phyloP scores from a whole-genome alignment of 495 filamentous ascomycete genomes.

The Amniculicola lignicola region DNA sequence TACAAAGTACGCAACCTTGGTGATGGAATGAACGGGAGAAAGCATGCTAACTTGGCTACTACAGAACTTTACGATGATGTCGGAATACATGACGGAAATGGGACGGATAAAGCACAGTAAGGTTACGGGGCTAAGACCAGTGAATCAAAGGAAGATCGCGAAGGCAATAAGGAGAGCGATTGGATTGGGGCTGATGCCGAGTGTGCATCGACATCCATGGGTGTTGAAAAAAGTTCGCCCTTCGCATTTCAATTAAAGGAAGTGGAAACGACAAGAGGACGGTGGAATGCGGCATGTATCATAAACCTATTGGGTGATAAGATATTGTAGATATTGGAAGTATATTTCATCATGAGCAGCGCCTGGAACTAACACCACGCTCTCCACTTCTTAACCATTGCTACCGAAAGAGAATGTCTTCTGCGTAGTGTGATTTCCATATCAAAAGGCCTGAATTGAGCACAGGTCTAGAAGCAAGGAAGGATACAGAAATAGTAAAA shows the following conservation, averaged over 20 bases:
- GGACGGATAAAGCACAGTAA: conserved; percentile 75
- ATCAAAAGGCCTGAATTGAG: too few relatives aligned
- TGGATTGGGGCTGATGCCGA: conserved; percentile 87
- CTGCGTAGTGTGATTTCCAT: too few relatives aligned
- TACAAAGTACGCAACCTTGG: conserved; percentile 64
- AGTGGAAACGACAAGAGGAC: too few relatives aligned
- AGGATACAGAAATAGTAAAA: too few relatives aligned
- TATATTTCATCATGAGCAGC: too few relatives aligned
- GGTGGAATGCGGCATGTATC: too few relatives aligned
- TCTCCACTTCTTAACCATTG: too few relatives aligned
- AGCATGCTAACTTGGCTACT: conserved; percentile 2
- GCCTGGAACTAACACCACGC: too few relatives aligned
- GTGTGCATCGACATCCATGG: conserved; percentile 90
- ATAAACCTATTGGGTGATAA: too few relatives aligned
- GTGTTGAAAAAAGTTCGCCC: conserved; percentile 49
- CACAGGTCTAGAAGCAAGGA: too few relatives aligned
- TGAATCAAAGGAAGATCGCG: conserved; percentile 88
- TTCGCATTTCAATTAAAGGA: background rate
- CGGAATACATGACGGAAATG: conserved; percentile 78
- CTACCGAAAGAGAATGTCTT: too few relatives aligned
- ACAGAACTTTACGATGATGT: conserved; percentile 91
- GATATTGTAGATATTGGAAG: too few relatives aligned
- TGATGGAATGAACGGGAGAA: conserved; percentile 1
- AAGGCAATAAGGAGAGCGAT: conserved; percentile 87
- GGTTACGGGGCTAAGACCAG: conserved; percentile 75